Evolutionary conservation across 2,329 filamentous ascomycete genomes (phyloP), one percentile per base, ranked within the genome.

Genomic region (Decorospora gaudefroyi): DNA sequence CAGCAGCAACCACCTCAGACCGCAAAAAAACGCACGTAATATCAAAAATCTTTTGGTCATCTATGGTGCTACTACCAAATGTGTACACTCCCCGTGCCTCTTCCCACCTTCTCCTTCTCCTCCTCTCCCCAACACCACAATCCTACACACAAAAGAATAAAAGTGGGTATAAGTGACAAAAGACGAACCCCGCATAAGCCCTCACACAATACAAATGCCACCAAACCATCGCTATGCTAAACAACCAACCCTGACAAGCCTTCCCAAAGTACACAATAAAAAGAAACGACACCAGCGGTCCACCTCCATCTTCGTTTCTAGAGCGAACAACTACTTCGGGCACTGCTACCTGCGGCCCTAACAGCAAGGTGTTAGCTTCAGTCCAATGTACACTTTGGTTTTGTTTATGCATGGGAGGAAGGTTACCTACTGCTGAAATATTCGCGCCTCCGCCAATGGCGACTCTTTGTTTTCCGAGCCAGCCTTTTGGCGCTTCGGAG

Each of bases 391-490:
- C n/a, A n/a, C n/a, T n/a, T n/a, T n/a, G n/a, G n/a, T n/a, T n/a
- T n/a, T n/a, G n/a, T n/a, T n/a, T n/a, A n/a, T n/a, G n/a, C n/a
- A n/a, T n/a, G n/a, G n/a, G n/a, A n/a, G n/a, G n/a, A 17, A 41
- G 39, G 44, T n/a, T 25, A 42, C 36, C 44, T 43, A 34, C 36
- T 56, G 60, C 61, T 47, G 55, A 37, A 34, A 50, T 54, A 26
- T 51, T 51, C 27, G 51, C 49, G 27, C 59, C 64, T 4, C 57
- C 62, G 6, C 64, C 65, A n/a, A 76, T 72, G 37, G 71, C 59
- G n/a, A 57, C 64, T 65, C 88, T 81, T 77, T 93, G 88, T 76
- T 88, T 90, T 62, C 88, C 88, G 59, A 95, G 73, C 87, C 88
- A 95, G 72, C 87, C 91, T 71, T 83, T 86, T 10, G 88, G 86